phyloP scores from a whole-genome alignment of 495 filamentous ascomycete genomes.

The Xylaria cubensis region DNA sequence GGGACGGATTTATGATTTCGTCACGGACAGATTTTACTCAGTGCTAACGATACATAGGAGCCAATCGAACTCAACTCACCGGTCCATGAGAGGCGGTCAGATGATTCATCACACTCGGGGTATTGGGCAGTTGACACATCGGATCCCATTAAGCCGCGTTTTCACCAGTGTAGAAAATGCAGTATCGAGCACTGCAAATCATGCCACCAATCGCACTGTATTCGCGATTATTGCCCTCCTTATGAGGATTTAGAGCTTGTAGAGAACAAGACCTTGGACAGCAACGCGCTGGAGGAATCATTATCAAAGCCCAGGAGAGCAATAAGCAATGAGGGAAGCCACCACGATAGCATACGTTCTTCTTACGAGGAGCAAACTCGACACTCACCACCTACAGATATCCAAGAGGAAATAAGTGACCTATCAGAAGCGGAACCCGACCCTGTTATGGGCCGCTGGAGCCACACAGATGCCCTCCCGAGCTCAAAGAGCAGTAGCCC shows the following conservation, averaged over 20 bases:
- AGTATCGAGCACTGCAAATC: not conserved
- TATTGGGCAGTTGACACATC: not conserved
- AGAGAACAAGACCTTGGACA: not conserved
- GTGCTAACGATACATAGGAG: constrained; percentile 1
- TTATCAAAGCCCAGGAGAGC: not conserved
- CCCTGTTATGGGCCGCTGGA: not conserved
- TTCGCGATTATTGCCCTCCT: not conserved
- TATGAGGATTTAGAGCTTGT: not conserved
- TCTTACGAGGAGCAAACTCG: not conserved
- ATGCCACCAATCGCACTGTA: not conserved
- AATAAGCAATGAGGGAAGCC: not conserved
- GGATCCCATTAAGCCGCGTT: not conserved
- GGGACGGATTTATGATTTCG: not conserved
- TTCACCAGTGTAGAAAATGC: not conserved
- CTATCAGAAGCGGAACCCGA: not conserved
- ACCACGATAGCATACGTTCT: not conserved
- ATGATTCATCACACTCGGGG: too few relatives aligned
- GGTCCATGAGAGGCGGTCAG: not conserved
- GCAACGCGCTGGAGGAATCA: not conserved
- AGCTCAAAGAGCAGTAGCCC: not conserved
- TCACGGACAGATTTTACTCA: not conserved
- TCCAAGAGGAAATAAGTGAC: not conserved
- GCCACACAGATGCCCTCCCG: not conserved
- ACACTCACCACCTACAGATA: not conserved
- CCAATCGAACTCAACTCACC: not conserved